Percentiles rank a stretch among this genome's conserved stretches.
Conservation (phyloP, 2,329 filamentous ascomycete genomes). For the Claviceps humidiphila region DNA sequence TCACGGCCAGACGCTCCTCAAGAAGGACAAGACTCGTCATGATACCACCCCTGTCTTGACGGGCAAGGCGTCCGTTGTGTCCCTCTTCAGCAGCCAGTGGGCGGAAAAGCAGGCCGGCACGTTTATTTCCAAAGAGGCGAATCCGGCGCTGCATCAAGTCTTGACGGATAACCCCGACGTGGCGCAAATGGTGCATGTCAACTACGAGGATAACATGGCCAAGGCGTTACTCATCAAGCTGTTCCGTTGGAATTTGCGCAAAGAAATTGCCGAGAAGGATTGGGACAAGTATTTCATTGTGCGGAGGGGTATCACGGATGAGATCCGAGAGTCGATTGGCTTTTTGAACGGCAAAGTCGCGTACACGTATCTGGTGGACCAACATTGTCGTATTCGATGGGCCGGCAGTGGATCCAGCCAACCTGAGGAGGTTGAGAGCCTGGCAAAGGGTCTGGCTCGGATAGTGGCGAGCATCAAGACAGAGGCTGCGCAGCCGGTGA, state of each 20-base stretch:
- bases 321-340: slow-evolving; percentile 50
- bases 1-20: slow-evolving; percentile 61
- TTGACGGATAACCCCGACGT: slow-evolving; percentile 38
- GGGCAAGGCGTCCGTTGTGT: slow-evolving; percentile 65
- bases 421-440: slow-evolving; percentile 50
- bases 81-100: slow-evolving; percentile 73
- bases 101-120: slow-evolving; percentile 66
- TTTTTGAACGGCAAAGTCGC: slow-evolving; percentile 83
- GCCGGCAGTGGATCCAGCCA: slow-evolving; percentile 65
- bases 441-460: slow-evolving; percentile 51
- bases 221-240: slow-evolving; percentile 45
- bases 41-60: slow-evolving; percentile 66
- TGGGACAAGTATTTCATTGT: slow-evolving; percentile 52
- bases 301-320: slow-evolving; percentile 41
- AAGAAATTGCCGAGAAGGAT: slow-evolving; percentile 34
- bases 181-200: slow-evolving; percentile 73
- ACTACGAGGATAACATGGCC: slow-evolving; percentile 70
- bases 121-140: slow-evolving; percentile 53
- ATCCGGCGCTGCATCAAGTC: slow-evolving; percentile 54
- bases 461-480: slow-evolving; percentile 45
- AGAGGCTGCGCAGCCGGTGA: slow-evolving; percentile 19
- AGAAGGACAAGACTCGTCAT: slow-evolving; percentile 31
- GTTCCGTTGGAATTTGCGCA: slow-evolving; percentile 41
- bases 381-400: slow-evolving; percentile 83
- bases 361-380: slow-evolving; percentile 84